Base-by-base conservation (phyloP, 2,329 filamentous ascomycete species). In the Rosellinia necatrix region DNA sequence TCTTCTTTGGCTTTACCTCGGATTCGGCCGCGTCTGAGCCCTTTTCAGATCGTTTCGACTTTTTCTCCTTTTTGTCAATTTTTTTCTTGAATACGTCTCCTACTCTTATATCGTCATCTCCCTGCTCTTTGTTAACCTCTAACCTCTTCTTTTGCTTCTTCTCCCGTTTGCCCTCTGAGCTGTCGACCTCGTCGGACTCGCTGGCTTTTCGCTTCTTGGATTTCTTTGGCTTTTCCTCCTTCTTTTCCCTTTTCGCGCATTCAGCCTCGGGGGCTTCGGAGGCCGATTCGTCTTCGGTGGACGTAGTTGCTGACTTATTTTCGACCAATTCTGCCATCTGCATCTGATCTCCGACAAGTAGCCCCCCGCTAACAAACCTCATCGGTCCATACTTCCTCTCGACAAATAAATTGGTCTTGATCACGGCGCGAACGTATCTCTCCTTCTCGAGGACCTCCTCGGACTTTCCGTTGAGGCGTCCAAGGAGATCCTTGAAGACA, bases 281-380 rank as follows among this genome's bases (percentile, higher is more conserved):
- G 6, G 35, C 24, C 8, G 73, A 66, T 25, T 78, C 75, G 6
- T 77, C 74, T 64, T 79, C 77, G 49, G 76, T 71, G 59, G 75
- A 74, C 61, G 25, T 76, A 7, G 65, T 61, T 53, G 68, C 67
- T 49, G 57, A 53, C 15, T 63, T 59, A 41, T 68, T 69, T 21
- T 59, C 63, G 51, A 57, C 62, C 50, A 53, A 70, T 49, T 54
- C 70, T 53, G 73, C 72, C 49, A 72, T 71, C 56, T 81, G 75
- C 46, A 84, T 78, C 65, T 83, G 77, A 59, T 85, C 81, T 29
- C 82, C 82, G 21, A 86, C 77, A 27, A 84, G 70, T 53, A 92
- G 81, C 0, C 93, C 94, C n/a, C 91, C 94, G 56, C 81, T 86
- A 21, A 99, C 88, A 72, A 99, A 99, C 44, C 87, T 84, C 80